phyloP scores from a whole-genome alignment of 768 basidiomycete species.

The Crucibulum laeve region DNA sequence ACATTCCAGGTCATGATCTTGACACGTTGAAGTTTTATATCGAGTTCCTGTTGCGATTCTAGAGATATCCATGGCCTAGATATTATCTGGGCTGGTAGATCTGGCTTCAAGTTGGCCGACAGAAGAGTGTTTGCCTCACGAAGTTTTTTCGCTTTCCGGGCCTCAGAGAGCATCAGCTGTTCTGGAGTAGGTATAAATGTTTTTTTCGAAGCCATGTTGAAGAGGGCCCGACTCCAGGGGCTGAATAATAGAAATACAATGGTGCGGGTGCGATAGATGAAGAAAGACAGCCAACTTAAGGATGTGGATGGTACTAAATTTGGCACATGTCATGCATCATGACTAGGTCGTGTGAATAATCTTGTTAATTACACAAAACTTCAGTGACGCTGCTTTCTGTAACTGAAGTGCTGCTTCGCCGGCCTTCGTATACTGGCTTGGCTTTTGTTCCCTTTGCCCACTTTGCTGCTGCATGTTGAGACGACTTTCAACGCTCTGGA shows the following conservation, averaged over 20 bases:
- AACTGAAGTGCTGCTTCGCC: too few species aligned
- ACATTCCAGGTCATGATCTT: constrained; percentile 86
- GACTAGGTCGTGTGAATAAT: too few species aligned
- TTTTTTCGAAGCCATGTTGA: background rate
- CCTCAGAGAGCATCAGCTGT: constrained; percentile 50
- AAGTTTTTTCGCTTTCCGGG: constrained; percentile 43
- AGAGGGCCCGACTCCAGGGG: too few species aligned
- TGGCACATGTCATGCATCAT: too few species aligned
- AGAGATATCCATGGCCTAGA: constrained; percentile 37
- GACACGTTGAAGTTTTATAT: constrained; percentile 25
- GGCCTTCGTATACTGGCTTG: too few species aligned
- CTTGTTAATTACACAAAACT: too few species aligned
- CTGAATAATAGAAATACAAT: too few species aligned
- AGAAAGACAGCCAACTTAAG: too few species aligned
- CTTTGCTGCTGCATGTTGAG: constrained; percentile 35
- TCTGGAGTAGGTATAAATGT: constrained; percentile 39
- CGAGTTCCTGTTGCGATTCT: constrained; percentile 12
- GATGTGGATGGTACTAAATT: too few species aligned
- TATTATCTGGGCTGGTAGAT: constrained; percentile 20
- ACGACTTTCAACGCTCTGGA: constrained; percentile 23
- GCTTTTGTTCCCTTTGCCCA: background rate
- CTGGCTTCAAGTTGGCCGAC: constrained; percentile 1
- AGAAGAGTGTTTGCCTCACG: constrained; percentile 12
- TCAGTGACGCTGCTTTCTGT: too few species aligned
- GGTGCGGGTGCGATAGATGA: too few species aligned